Base-by-base conservation (phyloP, 2,329 filamentous ascomycete genomes). In the Fusarium newnesense region DNA sequence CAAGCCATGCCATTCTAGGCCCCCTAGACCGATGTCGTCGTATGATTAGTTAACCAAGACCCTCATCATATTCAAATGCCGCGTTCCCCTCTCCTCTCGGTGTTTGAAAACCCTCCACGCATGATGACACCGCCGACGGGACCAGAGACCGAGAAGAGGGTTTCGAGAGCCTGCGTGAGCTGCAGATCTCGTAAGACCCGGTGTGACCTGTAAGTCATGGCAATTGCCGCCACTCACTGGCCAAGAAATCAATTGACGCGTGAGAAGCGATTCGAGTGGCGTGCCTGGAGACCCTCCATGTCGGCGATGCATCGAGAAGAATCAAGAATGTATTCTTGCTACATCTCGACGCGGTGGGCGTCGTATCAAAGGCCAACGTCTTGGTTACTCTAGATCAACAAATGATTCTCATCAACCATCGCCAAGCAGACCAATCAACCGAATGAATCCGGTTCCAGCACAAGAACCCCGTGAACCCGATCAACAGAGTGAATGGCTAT, bases 321-420 rank as follows among this genome's bases (percentile, higher is more conserved):
- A 79, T 56, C 79, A 80, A 43, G 79, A 84, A 64, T 84, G 83
- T 57, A 77, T 84, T 19, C 76, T 84, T 36, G 82, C 82, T n/a
- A 83, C 81, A 9, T 84, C 83, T 16, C 78, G 79, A 36, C 79
- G 83, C 21, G 82, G 83, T 18, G 82, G 83, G 19, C 79, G 81
- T 39, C 79, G 82, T 37, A 76, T 82, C 64, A 79, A 79, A 50
- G 78, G 78, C 15, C 67, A 69, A 7, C 65, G 67, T 12, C 52
- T 58, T 12, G 65, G 63, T 6, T 59, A 61, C n/a, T 37, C n/a
- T 16, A 47, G 36, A 19, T 16, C 30, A 34, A 30, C 39, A 18
- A 47, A 40, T 18, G 28, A 49, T 44, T 26, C 65, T 1, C 40
- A 49, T n/a, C 59, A 26, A 26, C n/a, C 34, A n/a, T 49, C 58